These are phyloP conservation scores for Mimosa pudica DNA, from an alignment of 306 rosid species.

Conservation along the genomic window DNA sequence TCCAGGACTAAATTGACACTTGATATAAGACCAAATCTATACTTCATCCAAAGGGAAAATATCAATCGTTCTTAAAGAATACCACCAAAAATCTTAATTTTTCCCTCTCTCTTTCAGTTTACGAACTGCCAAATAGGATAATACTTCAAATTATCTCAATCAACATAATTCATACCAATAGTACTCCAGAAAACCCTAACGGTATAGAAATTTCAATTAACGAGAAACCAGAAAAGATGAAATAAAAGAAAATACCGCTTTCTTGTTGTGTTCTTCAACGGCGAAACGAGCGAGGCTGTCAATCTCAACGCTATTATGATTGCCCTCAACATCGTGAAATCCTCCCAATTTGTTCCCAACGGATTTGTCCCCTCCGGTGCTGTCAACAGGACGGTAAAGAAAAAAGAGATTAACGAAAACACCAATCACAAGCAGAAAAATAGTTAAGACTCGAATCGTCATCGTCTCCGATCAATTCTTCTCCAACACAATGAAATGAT, in stretches of 20 bases:
- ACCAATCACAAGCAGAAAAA: conserved; percentile 5
- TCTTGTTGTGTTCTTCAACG: conserved; percentile 54
- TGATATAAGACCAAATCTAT: too few species aligned
- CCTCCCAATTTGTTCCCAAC: conserved; percentile 41
- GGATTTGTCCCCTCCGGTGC: conserved; percentile 19
- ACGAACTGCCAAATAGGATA: neutral
- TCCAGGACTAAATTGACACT: too few species aligned
- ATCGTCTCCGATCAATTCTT: conserved; percentile 10
- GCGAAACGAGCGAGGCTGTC: conserved; percentile 57
- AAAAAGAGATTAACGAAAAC: conserved; percentile 30
- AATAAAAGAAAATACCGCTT: conserved; percentile 34
- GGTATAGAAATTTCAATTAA: neutral
- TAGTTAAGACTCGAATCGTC: conserved; percentile 30
- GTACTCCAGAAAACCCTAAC: neutral
- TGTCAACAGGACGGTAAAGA: conserved; percentile 34
- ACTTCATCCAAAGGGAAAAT: too few species aligned
- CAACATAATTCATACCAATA: neutral
- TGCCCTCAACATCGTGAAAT: conserved; percentile 21
- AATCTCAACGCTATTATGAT: conserved; percentile 36
- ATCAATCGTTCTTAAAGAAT: neutral
- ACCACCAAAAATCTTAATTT: neutral
- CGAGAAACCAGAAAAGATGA: neutral
- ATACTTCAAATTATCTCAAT: neutral
- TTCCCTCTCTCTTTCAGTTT: neutral
- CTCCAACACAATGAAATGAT: conserved; percentile 5